Conservation (phyloP, 225 moss, liverwort and hornwort species). For the Straminergon stramineum region DNA sequence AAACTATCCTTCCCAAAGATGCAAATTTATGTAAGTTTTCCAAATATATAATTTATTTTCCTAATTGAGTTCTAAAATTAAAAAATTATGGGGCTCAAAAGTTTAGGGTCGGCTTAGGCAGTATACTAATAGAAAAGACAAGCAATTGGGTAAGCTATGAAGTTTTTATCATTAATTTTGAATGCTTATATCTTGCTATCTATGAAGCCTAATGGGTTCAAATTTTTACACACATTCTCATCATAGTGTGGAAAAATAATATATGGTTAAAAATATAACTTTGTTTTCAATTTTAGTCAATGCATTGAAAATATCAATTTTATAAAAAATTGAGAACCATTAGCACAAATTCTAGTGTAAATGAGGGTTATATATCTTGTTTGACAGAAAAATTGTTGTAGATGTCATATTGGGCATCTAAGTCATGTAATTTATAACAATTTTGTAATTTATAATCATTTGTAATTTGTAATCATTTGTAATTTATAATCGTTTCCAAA, state of each 20-base stretch:
- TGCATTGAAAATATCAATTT: background rate
- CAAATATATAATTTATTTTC: background rate
- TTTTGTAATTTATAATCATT: too few species aligned
- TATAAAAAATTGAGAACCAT: background rate
- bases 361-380: too few species aligned
- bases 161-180: background rate
- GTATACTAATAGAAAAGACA: background rate
- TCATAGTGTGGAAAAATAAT: too few species aligned
- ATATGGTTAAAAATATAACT: background rate
- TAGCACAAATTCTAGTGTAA: background rate
- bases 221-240: background rate
- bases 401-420: too few species aligned
- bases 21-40: too few species aligned
- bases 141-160: background rate
- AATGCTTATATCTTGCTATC: background rate
- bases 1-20: background rate
- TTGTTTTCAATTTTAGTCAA: background rate
- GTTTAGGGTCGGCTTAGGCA: rapidly evolving
- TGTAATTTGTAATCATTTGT: too few species aligned
- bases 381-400: too few species aligned
- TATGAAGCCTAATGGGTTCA: background rate
- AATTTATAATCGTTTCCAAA: too few species aligned
- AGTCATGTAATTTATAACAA: too few species aligned
- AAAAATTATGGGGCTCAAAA: background rate
- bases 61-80: rapidly evolving